These are phyloP conservation scores for Anaeromyces robustus DNA, from an alignment of 192 early-diverging fungal genomes.

Conservation along the genomic window DNA sequence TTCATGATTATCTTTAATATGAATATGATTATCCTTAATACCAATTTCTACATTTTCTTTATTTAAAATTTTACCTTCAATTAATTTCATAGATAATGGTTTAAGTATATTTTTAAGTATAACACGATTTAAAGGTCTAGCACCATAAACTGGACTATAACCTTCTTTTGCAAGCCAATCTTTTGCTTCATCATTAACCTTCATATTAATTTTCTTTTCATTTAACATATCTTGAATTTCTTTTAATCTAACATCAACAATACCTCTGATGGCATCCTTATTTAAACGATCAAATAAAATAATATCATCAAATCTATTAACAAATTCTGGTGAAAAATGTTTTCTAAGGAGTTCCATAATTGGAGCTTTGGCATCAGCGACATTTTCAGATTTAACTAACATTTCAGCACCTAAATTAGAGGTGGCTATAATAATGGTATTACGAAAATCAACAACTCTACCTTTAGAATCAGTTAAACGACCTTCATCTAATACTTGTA, in stretches of 20 bases:
- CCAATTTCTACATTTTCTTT: neutral
- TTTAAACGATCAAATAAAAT: slow-evolving; percentile 26
- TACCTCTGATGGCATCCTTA: slow-evolving; percentile 46
- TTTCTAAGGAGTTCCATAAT: slow-evolving; percentile 52
- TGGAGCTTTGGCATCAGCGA: neutral
- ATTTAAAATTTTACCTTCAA: neutral
- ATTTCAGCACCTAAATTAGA: slow-evolving; percentile 61
- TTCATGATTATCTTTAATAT: neutral
- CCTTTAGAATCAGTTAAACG: slow-evolving; percentile 63
- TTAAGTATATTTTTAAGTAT: neutral
- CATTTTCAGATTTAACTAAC: slow-evolving; percentile 34
- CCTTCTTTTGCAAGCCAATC: neutral
- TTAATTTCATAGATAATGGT: neutral
- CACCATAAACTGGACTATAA: neutral
- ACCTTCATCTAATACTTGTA: slow-evolving; percentile 82
- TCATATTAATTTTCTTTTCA: neutral
- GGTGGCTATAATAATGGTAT: slow-evolving; percentile 71
- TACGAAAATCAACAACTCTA: slow-evolving; percentile 58
- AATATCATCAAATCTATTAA: slow-evolving; percentile 65
- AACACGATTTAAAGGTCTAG: neutral
- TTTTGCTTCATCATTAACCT: neutral
- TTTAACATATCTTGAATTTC: slow-evolving; percentile 30
- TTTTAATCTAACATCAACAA: slow-evolving; percentile 55
- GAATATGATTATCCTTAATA: neutral
- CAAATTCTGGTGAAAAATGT: slow-evolving; percentile 65